These are phyloP conservation scores for Aspergillus nidulans DNA, from an alignment of 495 filamentous ascomycete genomes.

Conservation along the genomic window DNA sequence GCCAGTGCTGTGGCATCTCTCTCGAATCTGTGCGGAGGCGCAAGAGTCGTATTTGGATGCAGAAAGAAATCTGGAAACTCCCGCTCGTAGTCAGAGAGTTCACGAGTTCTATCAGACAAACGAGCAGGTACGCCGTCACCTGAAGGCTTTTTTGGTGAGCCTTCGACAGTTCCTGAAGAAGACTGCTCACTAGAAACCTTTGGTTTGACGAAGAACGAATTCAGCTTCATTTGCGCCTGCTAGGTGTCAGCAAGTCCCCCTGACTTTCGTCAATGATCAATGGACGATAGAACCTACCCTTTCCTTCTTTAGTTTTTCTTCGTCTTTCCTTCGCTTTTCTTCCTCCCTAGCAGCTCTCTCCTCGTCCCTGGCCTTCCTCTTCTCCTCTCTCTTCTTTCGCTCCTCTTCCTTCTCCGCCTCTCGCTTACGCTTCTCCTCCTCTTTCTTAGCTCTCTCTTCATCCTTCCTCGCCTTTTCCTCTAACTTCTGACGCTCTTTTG, in stretches of 20 bases:
- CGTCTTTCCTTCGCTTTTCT: constrained; percentile 37
- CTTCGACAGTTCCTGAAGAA: constrained; percentile 15
- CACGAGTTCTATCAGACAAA: constrained; percentile 10
- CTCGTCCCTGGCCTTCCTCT: constrained; percentile 58
- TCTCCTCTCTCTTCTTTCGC: constrained; percentile 30
- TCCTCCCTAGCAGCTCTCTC: constrained; percentile 48
- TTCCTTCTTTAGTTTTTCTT: constrained; percentile 64
- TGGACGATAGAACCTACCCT: background rate
- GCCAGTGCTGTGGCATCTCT: constrained; percentile 51
- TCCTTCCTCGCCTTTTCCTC: constrained; percentile 46
- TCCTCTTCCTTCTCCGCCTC: constrained; percentile 31
- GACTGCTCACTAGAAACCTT: constrained; percentile 22
- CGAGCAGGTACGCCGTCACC: constrained; percentile 14
- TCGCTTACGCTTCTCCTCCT: constrained; percentile 39
- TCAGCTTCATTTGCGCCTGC: constrained; percentile 55
- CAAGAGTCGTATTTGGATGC: constrained; percentile 60
- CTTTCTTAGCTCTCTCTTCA: constrained; percentile 40
- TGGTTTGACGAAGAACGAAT: constrained; percentile 58
- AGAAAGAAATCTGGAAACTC: constrained; percentile 75
- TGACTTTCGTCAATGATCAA: background rate
- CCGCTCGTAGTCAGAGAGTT: constrained; percentile 60
- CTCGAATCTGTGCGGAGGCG: constrained; percentile 48
- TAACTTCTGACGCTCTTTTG: constrained; percentile 40
- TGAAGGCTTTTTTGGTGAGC: constrained; percentile 23
- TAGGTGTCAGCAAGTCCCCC: background rate